A percentile compares a stretch with the other conserved stretches of the same genome.
Conservation (phyloP, 2,329 filamentous ascomycete species). For the Chrysoporthe austroafricana region DNA sequence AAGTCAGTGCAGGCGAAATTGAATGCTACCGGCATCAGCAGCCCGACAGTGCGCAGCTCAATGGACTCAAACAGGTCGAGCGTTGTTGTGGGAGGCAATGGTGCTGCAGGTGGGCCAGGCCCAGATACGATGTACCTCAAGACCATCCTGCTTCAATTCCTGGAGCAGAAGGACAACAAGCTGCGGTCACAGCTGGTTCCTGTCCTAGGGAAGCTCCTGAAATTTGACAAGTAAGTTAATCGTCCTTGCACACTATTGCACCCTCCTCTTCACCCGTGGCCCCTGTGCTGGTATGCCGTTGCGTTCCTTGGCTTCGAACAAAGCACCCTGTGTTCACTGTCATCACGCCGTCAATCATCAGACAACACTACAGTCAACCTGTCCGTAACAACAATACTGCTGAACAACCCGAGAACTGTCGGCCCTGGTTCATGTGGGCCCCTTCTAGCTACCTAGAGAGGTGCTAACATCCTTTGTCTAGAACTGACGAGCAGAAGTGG, state of each 20-base stretch:
- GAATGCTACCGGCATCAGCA: constrained; percentile 38
- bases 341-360: too few species aligned
- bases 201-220: constrained; percentile 74
- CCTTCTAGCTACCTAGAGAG: neutral
- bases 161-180: constrained; percentile 80
- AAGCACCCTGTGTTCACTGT: too few species aligned
- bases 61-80: constrained; percentile 52
- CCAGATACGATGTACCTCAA: constrained; percentile 71
- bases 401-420: too few species aligned
- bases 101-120: constrained; percentile 32
- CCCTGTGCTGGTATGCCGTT: neutral
- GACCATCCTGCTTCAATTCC: constrained; percentile 79
- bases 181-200: constrained; percentile 76
- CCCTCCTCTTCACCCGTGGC: neutral
- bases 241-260: constrained; percentile 9
- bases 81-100: constrained; percentile 34
- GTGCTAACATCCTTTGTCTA: constrained; percentile 35
- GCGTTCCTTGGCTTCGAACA: neutral
- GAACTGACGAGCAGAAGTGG: constrained; percentile 83
- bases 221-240: constrained; percentile 71
- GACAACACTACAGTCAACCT: too few species aligned
- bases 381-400: too few species aligned
- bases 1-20: constrained; percentile 57
- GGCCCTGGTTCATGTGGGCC: too few species aligned
- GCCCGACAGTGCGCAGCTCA: constrained; percentile 43